phyloP scores from a whole-genome alignment of 148 eudicot genomes.

The Gaultheria prostrata region DNA sequence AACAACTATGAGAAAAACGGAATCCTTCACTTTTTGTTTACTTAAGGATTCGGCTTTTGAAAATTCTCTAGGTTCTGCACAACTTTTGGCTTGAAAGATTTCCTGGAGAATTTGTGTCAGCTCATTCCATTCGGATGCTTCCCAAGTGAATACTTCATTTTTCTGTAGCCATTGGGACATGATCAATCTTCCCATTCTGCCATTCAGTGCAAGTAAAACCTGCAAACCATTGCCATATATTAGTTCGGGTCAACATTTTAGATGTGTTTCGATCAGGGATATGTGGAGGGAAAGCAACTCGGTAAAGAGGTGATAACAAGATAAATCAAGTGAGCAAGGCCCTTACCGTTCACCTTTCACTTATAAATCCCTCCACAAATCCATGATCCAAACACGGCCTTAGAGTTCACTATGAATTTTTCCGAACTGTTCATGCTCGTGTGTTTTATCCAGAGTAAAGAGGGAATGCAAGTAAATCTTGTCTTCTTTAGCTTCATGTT shows the following conservation, averaged over 20 bases:
- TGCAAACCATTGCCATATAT: constrained; percentile 25
- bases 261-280: not conserved
- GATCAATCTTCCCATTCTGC: constrained; percentile 56
- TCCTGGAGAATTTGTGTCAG: constrained; percentile 65
- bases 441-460: not conserved
- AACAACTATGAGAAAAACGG: constrained; percentile 50
- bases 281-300: not conserved
- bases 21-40: constrained; percentile 19
- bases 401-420: not conserved
- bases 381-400: not conserved
- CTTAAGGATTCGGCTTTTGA: constrained; percentile 21
- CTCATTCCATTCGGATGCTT: constrained; percentile 91
- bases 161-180: constrained; percentile 67
- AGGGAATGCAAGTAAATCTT: not conserved
- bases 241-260: not conserved
- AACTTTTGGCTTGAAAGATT: constrained; percentile 33
- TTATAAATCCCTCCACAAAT: not conserved
- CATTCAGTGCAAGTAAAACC: constrained; percentile 83
- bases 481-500: not conserved
- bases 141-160: constrained; percentile 56
- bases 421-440: not conserved
- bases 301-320: not conserved
- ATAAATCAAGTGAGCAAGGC: not conserved
- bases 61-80: constrained; percentile 23
- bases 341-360: not conserved